phyloP scores from a whole-genome alignment of 306 rosid species.

The Cucurbita argyrosperma region DNA sequence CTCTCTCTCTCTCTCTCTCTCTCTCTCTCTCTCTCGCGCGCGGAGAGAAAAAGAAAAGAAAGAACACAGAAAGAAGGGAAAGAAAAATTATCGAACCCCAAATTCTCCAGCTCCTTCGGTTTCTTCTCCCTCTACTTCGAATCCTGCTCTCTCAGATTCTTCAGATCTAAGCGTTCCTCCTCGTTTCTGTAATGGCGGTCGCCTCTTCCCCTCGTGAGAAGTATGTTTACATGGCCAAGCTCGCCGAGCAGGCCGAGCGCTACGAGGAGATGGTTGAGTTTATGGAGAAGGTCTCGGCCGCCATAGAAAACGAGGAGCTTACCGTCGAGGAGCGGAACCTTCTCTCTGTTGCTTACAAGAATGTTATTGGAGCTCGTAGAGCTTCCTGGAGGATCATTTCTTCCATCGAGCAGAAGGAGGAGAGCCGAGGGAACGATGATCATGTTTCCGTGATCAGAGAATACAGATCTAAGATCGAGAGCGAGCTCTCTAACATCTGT shows the following conservation, averaged over 20 bases:
- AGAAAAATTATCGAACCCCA: neutral
- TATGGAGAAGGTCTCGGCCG: slow-evolving; percentile 91
- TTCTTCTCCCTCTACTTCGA: slow-evolving; percentile 9
- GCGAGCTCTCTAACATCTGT: slow-evolving; percentile 80
- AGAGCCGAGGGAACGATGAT: slow-evolving; percentile 99
- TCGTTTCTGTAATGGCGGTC: slow-evolving; percentile 42
- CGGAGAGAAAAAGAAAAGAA: neutral
- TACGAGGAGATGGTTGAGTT: slow-evolving; percentile 99
- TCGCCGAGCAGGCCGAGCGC: slow-evolving; percentile 98
- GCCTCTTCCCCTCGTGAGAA: slow-evolving; percentile 78
- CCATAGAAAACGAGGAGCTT: slow-evolving; percentile 77
- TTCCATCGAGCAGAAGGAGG: slow-evolving; percentile 98
- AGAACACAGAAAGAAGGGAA: neutral
- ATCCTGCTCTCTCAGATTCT: neutral
- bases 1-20: neutral
- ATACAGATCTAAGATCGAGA: slow-evolving; percentile 95
- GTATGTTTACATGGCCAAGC: slow-evolving; percentile 95
- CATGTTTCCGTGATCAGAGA: slow-evolving; percentile 76
- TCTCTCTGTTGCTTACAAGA: slow-evolving; percentile 90
- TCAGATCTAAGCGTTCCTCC: slow-evolving; percentile 3
- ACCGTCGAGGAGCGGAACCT: slow-evolving; percentile 91
- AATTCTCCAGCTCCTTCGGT: neutral
- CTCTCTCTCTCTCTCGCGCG: neutral
- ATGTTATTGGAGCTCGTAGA: slow-evolving; percentile 85
- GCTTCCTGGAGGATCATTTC: slow-evolving; percentile 97